Evolutionary conservation across 202 grass and related monocot species (phyloP).

Genomic region (Tripidium arundinaceum): DNA sequence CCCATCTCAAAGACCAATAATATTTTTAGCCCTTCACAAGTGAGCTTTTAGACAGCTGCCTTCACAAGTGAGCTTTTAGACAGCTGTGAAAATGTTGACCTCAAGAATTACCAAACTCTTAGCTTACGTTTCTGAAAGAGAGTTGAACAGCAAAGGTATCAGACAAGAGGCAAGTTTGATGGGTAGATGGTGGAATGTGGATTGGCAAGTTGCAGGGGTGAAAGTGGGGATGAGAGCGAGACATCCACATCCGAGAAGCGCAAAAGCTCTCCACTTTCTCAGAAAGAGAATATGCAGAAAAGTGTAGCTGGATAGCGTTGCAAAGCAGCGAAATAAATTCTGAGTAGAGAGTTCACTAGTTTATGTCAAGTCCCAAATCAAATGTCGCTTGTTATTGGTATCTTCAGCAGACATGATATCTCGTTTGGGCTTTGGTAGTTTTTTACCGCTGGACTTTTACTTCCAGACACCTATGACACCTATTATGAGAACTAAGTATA

Average conservation of each 20-base stretch:
- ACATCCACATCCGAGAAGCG: slow-evolving; percentile 12
- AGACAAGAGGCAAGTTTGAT: not conserved
- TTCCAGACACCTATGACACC: not conserved
- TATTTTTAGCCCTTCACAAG: not conserved
- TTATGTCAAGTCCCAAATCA: not conserved
- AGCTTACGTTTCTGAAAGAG: not conserved
- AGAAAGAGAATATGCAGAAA: slow-evolving; percentile 30
- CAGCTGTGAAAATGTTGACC: not conserved
- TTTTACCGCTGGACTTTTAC: not conserved
- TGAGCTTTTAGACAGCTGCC: too few species aligned
- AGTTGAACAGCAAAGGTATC: not conserved
- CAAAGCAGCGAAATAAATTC: not conserved
- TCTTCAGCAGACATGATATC: slow-evolving; percentile 10
- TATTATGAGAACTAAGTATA: slow-evolving; percentile 19
- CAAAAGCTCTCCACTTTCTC: not conserved
- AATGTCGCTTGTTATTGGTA: not conserved
- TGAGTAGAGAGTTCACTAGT: not conserved
- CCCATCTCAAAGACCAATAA: not conserved
- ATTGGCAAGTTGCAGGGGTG: not conserved
- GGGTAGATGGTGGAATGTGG: not conserved
- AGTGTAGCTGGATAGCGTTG: not conserved
- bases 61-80: not conserved
- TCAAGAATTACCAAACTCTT: not conserved
- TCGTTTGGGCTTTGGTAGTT: slow-evolving; percentile 26
- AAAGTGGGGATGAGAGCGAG: not conserved